Evolutionary conservation across 2,329 filamentous ascomycete species (phyloP).

Genomic region (Zasmidium angulare): DNA sequence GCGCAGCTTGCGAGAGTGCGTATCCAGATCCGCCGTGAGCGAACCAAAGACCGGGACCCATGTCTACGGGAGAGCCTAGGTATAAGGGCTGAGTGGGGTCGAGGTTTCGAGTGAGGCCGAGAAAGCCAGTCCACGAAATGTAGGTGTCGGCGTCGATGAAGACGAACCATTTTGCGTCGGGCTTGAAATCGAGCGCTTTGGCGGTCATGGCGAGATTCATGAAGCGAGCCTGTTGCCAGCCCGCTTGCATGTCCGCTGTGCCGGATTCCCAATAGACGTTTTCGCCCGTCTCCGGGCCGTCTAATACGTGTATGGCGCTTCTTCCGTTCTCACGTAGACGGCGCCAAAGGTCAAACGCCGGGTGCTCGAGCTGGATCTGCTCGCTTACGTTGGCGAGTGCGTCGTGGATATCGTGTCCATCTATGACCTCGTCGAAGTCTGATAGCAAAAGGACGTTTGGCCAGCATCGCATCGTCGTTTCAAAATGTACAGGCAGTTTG

Average conservation of each 20-base stretch:
- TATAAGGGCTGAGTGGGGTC: background rate
- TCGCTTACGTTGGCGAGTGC: slow-evolving; percentile 25
- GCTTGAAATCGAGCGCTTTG: slow-evolving; percentile 38
- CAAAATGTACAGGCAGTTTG: slow-evolving; percentile 54
- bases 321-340: slow-evolving; percentile 19
- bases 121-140: slow-evolving; percentile 15
- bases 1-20: background rate
- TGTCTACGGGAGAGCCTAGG: background rate
- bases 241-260: background rate
- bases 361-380: slow-evolving; percentile 9
- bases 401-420: slow-evolving; percentile 35
- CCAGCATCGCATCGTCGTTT: slow-evolving; percentile 55
- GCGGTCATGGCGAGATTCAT: slow-evolving; percentile 51
- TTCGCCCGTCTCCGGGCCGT: slow-evolving; percentile 30
- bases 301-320: no score
- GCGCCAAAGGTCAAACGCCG: slow-evolving; percentile 25
- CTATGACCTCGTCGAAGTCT: slow-evolving; percentile 46
- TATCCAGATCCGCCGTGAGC: background rate
- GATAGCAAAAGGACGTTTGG: slow-evolving; percentile 47
- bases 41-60: background rate
- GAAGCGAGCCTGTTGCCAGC: slow-evolving; percentile 43
- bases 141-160: slow-evolving; percentile 61
- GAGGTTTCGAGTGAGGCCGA: background rate
- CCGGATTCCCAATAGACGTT: slow-evolving; percentile 9
- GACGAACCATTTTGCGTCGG: slow-evolving; percentile 55